Evolutionary conservation across 352 stramenopile species (phyloP).

Genomic region (Blastocystis sp.): DNA sequence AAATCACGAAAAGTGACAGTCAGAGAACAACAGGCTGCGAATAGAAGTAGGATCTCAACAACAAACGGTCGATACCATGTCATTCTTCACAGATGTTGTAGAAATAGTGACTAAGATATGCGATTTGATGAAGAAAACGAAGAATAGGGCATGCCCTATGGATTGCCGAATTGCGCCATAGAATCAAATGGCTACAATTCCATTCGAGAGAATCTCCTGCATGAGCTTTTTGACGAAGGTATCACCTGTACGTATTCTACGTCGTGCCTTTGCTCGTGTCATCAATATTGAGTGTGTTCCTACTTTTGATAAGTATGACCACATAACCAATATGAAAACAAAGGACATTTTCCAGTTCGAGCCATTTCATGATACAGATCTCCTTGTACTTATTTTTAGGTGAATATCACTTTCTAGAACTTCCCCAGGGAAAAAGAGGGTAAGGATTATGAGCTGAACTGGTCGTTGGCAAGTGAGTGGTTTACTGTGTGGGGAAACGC

Average conservation of each 20-base stretch:
- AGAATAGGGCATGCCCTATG: no score
- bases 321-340: conserved; percentile 48
- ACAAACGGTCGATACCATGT: no score
- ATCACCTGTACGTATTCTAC: conserved; percentile 45
- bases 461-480: conserved; percentile 59
- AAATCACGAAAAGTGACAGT: conserved; percentile 40
- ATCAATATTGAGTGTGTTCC: conserved; percentile 60
- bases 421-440: conserved; percentile 42
- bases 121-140: no score
- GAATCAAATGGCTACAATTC: not conserved
- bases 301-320: conserved; percentile 53
- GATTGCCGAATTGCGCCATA: no score
- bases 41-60: not conserved
- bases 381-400: not conserved
- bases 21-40: not conserved
- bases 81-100: no score
- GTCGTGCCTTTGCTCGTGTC: conserved; percentile 59
- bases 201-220: not conserved
- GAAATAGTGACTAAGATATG: no score
- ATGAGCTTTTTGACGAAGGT: conserved; percentile 59
- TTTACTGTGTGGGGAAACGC: conserved; percentile 61
- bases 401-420: not conserved
- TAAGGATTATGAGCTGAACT: conserved; percentile 57
- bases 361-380: conserved; percentile 23
- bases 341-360: conserved; percentile 57